A percentile compares a stretch with the other conserved stretches of the same genome.
Conservation (phyloP, 768 basidiomycete species). For the Mrakia frigida region DNA sequence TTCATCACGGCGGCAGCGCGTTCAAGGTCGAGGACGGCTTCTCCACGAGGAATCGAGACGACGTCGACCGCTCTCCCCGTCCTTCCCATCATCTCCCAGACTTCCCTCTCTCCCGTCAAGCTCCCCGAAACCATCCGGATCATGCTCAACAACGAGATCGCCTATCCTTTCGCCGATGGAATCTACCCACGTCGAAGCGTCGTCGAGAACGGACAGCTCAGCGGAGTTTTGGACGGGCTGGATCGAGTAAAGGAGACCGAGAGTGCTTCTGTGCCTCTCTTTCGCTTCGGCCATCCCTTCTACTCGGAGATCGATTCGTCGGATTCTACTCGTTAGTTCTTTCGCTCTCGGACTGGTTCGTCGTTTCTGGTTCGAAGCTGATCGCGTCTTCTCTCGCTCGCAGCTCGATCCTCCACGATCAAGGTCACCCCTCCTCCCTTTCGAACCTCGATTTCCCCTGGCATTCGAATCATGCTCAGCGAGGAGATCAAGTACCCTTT, state of each 20-base stretch:
- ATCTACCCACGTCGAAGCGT: background rate
- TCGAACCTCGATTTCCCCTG: background rate
- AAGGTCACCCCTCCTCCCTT: too few species aligned
- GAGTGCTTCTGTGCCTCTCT: background rate
- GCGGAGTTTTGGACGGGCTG: slow-evolving; percentile 1
- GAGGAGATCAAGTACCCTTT: background rate
- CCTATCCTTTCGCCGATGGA: slow-evolving; percentile 6
- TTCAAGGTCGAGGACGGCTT: background rate
- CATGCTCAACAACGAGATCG: background rate
- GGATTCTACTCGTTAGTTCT: background rate
- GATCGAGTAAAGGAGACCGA: background rate
- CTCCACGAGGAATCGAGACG: background rate
- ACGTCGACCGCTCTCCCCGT: background rate
- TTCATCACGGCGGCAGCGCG: background rate
- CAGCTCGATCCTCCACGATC: too few species aligned
- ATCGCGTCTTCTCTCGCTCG: too few species aligned
- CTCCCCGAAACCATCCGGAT: background rate
- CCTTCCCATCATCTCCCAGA: background rate
- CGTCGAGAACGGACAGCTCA: slow-evolving; percentile 7
- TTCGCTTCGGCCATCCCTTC: background rate
- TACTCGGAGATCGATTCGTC: background rate
- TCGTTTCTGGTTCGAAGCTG: too few species aligned
- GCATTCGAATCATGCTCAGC: background rate
- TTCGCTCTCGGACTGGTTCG: background rate
- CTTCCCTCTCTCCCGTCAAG: background rate